Base-by-base conservation (phyloP, 2,329 filamentous ascomycete species). In the Claviceps sp. region DNA sequence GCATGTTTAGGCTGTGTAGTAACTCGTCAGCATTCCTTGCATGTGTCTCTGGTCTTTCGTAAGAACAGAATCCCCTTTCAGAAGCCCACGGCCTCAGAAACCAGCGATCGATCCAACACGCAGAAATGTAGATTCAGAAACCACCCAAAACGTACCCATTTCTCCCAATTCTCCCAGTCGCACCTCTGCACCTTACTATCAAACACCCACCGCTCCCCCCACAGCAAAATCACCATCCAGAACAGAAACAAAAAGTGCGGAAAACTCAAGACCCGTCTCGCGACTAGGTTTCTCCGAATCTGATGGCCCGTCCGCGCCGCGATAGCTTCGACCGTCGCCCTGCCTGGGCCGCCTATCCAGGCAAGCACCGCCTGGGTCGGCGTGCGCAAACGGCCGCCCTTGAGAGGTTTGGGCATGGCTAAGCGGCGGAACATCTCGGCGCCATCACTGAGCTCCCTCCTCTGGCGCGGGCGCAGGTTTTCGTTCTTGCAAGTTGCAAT, bases 141-240 rank as follows among this genome's bases (percentile, higher is more conserved):
- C 9, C 40, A 18, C 18, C 13, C 22, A 34, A 11, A n/a, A 13
- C 79, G 63, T 74, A 95, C 89, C 90, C 93, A 98, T 67, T 80
- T 77, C 72, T 98, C 93, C 93, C 93, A 98, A 42, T 78, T 78
- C 38, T 79, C 75, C 93, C 93, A 98, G 51, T 78, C 71, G 67
- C 93, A 98, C 50, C 72, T 75, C 52, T 78, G 72, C 16, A 95
- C 79, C 54, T 78, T 82, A 56, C 78, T 79, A 50, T 77, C 74
- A 66, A 94, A 97, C 38, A 84, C 77, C 67, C 79, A 85, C 54
- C 86, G 76, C 71, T 98, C 93, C 1, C 91, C 89, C 81, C 87
- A 93, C 57, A 93, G 79, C 56, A 98, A 62, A 20, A 86, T 75
- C 22, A 87, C 65, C 42, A 89, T 61, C 91, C 93, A 98, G 46